Evolutionary conservation across 1,139 yeast species (phyloP).

Genomic region (Taiozyma sp.): DNA sequence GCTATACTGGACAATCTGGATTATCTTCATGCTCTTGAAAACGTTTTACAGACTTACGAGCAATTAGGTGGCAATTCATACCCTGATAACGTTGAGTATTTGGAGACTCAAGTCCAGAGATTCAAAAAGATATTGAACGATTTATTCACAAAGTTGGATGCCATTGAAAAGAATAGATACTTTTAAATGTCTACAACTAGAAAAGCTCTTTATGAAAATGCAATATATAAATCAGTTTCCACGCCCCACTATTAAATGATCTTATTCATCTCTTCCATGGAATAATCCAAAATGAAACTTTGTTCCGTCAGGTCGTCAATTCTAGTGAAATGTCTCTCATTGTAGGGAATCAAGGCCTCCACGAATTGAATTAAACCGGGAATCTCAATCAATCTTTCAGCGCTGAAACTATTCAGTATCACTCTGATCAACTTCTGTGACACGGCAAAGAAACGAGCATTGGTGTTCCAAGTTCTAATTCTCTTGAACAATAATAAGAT

Average conservation of each 20-base stretch:
- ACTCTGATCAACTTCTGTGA: conserved; percentile 74
- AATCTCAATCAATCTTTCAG: conserved; percentile 53
- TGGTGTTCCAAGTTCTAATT: conserved; percentile 92
- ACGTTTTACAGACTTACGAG: background rate
- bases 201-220: background rate
- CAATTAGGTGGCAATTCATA: background rate
- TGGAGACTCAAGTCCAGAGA: background rate
- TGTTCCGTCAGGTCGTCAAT: conserved; percentile 78
- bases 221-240: background rate
- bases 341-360: conserved; percentile 78
- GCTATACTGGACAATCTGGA: background rate
- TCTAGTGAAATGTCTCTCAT: conserved; percentile 76
- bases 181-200: background rate
- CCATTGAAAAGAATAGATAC: background rate
- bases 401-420: conserved; percentile 47
- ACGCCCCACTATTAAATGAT: background rate
- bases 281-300: conserved; percentile 79
- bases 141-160: background rate
- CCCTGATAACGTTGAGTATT: background rate
- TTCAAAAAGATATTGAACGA: background rate
- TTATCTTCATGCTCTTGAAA: background rate
- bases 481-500: conserved; percentile 58
- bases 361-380: conserved; percentile 63
- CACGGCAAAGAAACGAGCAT: conserved; percentile 70
- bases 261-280: conserved; percentile 70